phyloP scores from a whole-genome alignment of 1,284 basidiomycete genomes.

The Boletus subluridellus region DNA sequence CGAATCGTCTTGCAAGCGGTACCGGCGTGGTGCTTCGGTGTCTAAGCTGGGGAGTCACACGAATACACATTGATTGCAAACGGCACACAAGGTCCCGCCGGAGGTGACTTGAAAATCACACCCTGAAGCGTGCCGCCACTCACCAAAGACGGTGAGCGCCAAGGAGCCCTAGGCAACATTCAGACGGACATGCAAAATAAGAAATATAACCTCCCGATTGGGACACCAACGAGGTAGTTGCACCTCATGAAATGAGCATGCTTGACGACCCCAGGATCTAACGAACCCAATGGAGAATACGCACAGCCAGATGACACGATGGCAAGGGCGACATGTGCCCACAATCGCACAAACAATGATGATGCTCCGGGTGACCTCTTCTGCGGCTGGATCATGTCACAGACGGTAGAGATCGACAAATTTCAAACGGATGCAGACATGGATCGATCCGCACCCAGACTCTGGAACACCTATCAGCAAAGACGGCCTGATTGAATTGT shows the following conservation, averaged over 20 bases:
- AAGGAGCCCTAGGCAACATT: background rate
- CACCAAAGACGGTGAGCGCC: background rate
- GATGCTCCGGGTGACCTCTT: slow-evolving; percentile 11
- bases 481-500: slow-evolving; percentile 5
- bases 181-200: slow-evolving; percentile 1
- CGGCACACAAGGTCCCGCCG: slow-evolving; percentile 4
- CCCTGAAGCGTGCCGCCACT: background rate
- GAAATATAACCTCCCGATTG: background rate
- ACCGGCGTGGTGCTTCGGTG: slow-evolving; percentile 22
- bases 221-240: slow-evolving; percentile 12
- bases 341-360: slow-evolving; percentile 4
- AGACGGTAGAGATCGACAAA: slow-evolving; percentile 16
- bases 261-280: slow-evolving; percentile 12
- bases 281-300: slow-evolving; percentile 21
- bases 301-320: slow-evolving; percentile 26
- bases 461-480: background rate
- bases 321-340: background rate
- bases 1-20: slow-evolving; percentile 21
- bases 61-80: background rate
- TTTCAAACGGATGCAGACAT: slow-evolving; percentile 19
- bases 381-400: slow-evolving; percentile 12
- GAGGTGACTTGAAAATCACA: slow-evolving; percentile 6
- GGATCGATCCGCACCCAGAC: slow-evolving; percentile 8
- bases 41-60: slow-evolving; percentile 1
- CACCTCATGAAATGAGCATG: slow-evolving; percentile 23